Conservation (phyloP, 2,329 filamentous ascomycete species). For the Talaromyces atroroseus region DNA sequence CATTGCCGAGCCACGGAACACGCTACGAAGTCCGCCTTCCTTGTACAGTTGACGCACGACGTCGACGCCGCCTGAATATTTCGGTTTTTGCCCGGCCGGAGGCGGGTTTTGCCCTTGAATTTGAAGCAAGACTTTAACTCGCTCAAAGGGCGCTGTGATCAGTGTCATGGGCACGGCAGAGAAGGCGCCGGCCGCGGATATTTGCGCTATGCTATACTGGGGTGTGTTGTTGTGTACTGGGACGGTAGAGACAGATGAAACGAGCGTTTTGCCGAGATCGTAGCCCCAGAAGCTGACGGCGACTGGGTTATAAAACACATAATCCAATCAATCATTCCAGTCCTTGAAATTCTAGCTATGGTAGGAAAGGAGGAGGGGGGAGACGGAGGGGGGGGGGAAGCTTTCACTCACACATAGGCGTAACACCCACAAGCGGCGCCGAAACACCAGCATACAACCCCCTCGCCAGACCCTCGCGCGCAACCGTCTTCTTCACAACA, state of each 20-base stretch:
- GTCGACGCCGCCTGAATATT: slow-evolving; percentile 80
- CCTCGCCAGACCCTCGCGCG: slow-evolving; percentile 70
- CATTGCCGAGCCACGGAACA: slow-evolving; percentile 86
- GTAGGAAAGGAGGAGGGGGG: background rate
- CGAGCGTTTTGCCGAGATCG: slow-evolving; percentile 87
- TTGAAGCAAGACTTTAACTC: slow-evolving; percentile 96
- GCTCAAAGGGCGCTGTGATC: slow-evolving; percentile 98
- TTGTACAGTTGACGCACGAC: slow-evolving; percentile 90
- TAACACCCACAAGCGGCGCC: slow-evolving; percentile 89
- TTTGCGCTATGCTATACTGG: slow-evolving; percentile 75
- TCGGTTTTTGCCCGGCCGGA: slow-evolving; percentile 83
- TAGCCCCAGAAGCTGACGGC: slow-evolving; percentile 76
- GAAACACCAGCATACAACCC: slow-evolving; percentile 96
- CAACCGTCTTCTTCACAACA: slow-evolving; percentile 82
- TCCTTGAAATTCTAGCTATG: background rate
- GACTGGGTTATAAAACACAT: slow-evolving; percentile 43
- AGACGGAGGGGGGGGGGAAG: no score
- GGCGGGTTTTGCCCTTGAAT: slow-evolving; percentile 89
- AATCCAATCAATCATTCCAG: background rate
- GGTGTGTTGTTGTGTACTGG: slow-evolving; percentile 54
- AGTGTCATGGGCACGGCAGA: slow-evolving; percentile 94
- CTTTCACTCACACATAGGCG: slow-evolving; percentile 98
- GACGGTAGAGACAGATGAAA: slow-evolving; percentile 61
- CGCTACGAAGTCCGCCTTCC: slow-evolving; percentile 81
- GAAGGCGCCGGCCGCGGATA: slow-evolving; percentile 92